A percentile compares a stretch with the other conserved stretches of the same genome.
These are phyloP conservation scores for Thielaviopsis euricoi DNA, from an alignment of 2,329 filamentous ascomycete species.

Conservation along the genomic window DNA sequence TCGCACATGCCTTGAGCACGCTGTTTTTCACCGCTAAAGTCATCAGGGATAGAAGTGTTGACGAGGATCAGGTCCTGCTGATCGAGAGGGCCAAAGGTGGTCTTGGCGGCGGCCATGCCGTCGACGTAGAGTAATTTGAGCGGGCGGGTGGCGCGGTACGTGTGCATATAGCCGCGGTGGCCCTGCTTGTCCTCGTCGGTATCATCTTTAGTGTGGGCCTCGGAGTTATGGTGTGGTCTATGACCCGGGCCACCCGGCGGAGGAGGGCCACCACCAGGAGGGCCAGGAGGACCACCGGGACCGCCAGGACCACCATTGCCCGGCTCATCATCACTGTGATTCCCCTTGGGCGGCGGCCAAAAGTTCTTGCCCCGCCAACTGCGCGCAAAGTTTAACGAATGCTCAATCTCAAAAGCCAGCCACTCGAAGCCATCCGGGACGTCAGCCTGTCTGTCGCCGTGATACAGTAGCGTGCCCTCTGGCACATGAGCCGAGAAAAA, in stretches of 20 bases:
- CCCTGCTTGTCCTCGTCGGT: constrained; percentile 10
- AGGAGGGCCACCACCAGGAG: background rate
- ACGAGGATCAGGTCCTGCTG: constrained; percentile 47
- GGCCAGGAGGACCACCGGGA: background rate
- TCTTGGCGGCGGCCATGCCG: constrained; percentile 53
- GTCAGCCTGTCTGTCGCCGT: constrained; percentile 34
- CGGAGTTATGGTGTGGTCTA: background rate
- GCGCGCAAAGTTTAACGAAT: constrained; percentile 48
- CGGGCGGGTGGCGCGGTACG: constrained; percentile 40
- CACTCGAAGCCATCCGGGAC: constrained; percentile 43
- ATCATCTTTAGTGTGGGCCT: constrained; percentile 10
- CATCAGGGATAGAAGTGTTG: constrained; percentile 17
- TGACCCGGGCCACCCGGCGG: no score
- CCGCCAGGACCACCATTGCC: background rate
- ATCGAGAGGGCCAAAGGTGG: constrained; percentile 47
- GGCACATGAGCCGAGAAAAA: constrained; percentile 52
- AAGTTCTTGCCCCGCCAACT: constrained; percentile 11
- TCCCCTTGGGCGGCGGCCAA: background rate
- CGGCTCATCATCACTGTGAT: background rate
- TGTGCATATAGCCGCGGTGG: constrained; percentile 46
- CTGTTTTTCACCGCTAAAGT: constrained; percentile 23
- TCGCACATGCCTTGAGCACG: constrained; percentile 41
- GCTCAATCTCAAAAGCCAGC: constrained; percentile 64
- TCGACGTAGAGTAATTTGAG: constrained; percentile 52
- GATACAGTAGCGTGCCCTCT: constrained; percentile 47